Evolutionary conservation across 2,329 filamentous ascomycete genomes (phyloP), one percentile per base, ranked within the genome.

Genomic region (Drechslerella coelobrocha): DNA sequence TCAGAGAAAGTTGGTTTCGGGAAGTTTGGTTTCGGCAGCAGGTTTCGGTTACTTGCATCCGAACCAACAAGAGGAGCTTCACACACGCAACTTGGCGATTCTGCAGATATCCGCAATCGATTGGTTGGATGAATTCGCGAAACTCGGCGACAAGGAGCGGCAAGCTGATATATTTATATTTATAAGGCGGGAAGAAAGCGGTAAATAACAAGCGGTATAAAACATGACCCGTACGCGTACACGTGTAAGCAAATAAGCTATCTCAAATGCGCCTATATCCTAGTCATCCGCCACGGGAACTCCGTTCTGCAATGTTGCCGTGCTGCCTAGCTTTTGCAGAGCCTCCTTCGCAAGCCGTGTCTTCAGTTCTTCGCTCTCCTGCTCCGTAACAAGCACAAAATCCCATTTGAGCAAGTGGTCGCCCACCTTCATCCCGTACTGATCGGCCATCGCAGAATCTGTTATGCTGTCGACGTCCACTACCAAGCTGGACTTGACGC

Each of bases 401-500:
- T 93, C 88, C 74, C 91, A 88, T 56, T 81, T 84, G 51, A 92
- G 78, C 72, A 91, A 75, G 77, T 85, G 85, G 21, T 81, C 84
- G 7, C 85, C 89, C 74, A 88, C 85, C 29, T 84, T 78, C 4
- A 91, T 85, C 14, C 81, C 83, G 76, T 92, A 89, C 75, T 85
- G 81, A 73, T 82, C 78, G 0, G 88, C 85, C 62, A 83, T 83
- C 47, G 82, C 82, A 0, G 79, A 77, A 77, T 82, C 79, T 79
- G 81, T 53, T 74, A 85, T 81, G 76, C 83, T 80, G 72, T 82
- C 74, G 79, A 86, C 80, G 73, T 90, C 88, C 12, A 91, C 83
- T n/a, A 91, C 80, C 10, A 95, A 81, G 26, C 88, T 90, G 77
- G 91, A 83, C 78, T 95, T 96, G 63, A 95, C 90, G 19, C 91